Conservation (phyloP, 1,284 basidiomycete species). For the Ganoderma meredithae region DNA sequence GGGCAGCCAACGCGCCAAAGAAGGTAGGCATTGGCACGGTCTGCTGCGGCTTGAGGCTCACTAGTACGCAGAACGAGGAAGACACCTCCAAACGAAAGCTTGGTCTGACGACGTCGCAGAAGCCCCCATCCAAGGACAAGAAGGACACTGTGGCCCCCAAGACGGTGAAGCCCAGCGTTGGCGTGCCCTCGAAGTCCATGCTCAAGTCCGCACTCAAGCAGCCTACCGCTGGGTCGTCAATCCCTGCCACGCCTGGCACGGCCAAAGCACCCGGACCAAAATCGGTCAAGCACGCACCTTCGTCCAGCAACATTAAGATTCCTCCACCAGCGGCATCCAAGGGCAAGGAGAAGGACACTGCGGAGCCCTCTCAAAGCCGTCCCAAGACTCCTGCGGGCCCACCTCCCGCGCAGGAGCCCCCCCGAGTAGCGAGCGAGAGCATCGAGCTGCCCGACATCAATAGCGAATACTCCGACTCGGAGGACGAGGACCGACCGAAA, state of each 20-base stretch:
- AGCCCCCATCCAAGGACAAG: slow-evolving; percentile 56
- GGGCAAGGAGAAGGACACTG: slow-evolving; percentile 56
- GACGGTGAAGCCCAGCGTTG: slow-evolving; percentile 42
- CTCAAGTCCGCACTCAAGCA: slow-evolving; percentile 44
- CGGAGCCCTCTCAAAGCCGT: slow-evolving; percentile 42
- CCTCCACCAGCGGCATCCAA: slow-evolving; percentile 41
- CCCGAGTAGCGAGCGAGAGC: slow-evolving; percentile 69
- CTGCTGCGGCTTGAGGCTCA: background rate
- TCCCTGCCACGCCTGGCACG: slow-evolving; percentile 24
- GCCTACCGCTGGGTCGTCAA: slow-evolving; percentile 28
- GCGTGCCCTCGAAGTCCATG: slow-evolving; percentile 38
- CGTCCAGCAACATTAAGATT: slow-evolving; percentile 34
- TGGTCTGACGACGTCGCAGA: slow-evolving; percentile 47
- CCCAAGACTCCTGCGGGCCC: slow-evolving; percentile 59
- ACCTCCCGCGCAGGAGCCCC: slow-evolving; percentile 53
- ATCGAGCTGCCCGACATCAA: slow-evolving; percentile 94
- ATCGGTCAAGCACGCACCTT: slow-evolving; percentile 30
- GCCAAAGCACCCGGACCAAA: slow-evolving; percentile 31
- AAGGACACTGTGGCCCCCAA: slow-evolving; percentile 45
- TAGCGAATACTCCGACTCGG: slow-evolving; percentile 95
- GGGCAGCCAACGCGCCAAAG: slow-evolving; percentile 48
- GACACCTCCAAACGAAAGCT: slow-evolving; percentile 74
- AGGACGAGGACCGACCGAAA: slow-evolving; percentile 80
- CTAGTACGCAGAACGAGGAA: slow-evolving; percentile 56
- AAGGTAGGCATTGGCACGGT: slow-evolving; percentile 52